phyloP scores from a whole-genome alignment of 2,329 filamentous ascomycete species.

The Parafenestella ontariensis region DNA sequence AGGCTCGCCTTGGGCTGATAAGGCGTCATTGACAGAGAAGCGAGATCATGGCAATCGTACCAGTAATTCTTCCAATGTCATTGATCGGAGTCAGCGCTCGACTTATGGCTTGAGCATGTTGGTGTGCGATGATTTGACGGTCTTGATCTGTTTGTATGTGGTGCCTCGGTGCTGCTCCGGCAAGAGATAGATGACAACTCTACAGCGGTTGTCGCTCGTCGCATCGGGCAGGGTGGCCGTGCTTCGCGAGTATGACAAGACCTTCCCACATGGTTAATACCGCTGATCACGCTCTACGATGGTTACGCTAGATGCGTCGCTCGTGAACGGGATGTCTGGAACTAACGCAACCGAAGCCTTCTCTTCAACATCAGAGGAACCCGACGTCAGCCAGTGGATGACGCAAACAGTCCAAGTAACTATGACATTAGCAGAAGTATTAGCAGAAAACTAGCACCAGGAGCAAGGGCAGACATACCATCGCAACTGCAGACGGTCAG shows the following conservation, averaged over 20 bases:
- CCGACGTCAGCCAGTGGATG: conserved; percentile 47
- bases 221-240: not conserved
- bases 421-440: conserved; percentile 13
- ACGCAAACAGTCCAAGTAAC: conserved; percentile 46
- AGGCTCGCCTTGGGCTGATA: conserved; percentile 10
- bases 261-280: not conserved
- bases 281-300: not conserved
- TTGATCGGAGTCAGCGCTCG: not conserved
- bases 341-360: conserved; percentile 17
- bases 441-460: not conserved
- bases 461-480: conserved; percentile 32
- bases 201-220: not conserved
- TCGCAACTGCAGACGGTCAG: conserved; percentile 51
- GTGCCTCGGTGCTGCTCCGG: not conserved
- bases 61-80: conserved; percentile 7
- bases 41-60: not conserved
- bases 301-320: conserved; percentile 2
- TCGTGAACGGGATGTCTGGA: conserved; percentile 4
- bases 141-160: not conserved
- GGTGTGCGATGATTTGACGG: not conserved
- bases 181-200: not conserved
- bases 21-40: not conserved
- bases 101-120: not conserved
- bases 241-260: not conserved
- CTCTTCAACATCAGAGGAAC: conserved; percentile 30